These are phyloP conservation scores for Rhazya stricta DNA, from an alignment of 257 asterid species.

Conservation along the genomic window DNA sequence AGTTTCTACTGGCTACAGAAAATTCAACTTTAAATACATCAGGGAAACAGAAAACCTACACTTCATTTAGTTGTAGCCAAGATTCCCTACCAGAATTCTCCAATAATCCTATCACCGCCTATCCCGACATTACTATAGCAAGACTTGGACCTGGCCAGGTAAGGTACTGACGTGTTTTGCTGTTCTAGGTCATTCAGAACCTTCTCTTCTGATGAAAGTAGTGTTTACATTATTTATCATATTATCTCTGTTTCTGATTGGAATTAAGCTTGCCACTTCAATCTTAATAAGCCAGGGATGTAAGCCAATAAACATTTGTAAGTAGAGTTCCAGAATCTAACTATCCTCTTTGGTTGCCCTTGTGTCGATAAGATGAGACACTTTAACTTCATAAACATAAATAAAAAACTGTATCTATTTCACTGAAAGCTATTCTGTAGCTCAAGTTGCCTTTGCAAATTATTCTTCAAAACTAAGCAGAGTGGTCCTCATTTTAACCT, in stretches of 20 bases:
- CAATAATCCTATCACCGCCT: constrained; percentile 47
- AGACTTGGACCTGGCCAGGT: constrained; percentile 96
- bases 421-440: not conserved
- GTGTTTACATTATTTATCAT: not conserved
- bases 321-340: not conserved
- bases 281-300: not conserved
- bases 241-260: not conserved
- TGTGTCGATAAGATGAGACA: not conserved
- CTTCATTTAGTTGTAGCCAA: constrained; percentile 75
- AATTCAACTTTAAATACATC: constrained; percentile 33
- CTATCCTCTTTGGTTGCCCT: not conserved
- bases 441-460: not conserved
- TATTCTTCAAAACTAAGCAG: not conserved
- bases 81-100: constrained; percentile 53
- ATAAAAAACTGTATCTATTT: not conserved
- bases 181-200: not conserved
- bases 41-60: constrained; percentile 56
- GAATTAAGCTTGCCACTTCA: not conserved
- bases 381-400: not conserved
- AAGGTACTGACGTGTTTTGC: constrained; percentile 15
- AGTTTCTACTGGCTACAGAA: constrained; percentile 41
- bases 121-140: constrained; percentile 56
- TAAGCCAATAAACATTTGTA: not conserved
- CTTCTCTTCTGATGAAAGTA: not conserved
- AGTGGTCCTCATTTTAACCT: not conserved